Conservation (phyloP, 2,329 filamentous ascomycete genomes). For the Colletotrichum tofieldiae region DNA sequence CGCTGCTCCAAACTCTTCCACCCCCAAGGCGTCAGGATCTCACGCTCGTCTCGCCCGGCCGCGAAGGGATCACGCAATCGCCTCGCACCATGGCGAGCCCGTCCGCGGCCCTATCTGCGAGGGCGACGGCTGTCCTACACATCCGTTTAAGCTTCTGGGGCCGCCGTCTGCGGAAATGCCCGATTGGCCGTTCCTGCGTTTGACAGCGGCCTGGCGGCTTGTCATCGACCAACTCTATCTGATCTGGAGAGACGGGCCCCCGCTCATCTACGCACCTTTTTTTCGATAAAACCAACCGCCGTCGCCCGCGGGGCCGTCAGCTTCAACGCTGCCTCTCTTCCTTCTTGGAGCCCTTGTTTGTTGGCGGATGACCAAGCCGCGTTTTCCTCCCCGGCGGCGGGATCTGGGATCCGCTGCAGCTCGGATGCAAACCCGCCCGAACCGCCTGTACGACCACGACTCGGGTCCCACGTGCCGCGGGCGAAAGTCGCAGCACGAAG, state of each 20-base stretch:
- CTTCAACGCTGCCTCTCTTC: background rate
- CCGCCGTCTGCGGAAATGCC: background rate
- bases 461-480: constrained; percentile 6
- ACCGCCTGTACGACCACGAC: constrained; percentile 6
- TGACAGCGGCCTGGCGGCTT: background rate
- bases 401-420: background rate
- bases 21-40: background rate
- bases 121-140: background rate
- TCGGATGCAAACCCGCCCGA: constrained; percentile 27
- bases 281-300: too few relatives aligned
- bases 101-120: background rate
- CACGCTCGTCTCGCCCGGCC: background rate
- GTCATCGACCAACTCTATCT: background rate
- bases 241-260: background rate
- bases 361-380: background rate
- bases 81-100: constrained; percentile 10
- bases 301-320: background rate
- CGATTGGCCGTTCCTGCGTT: constrained; percentile 25
- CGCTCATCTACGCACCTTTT: background rate
- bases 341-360: background rate
- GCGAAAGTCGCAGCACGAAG: too few relatives aligned
- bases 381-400: too few relatives aligned
- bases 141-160: constrained; percentile 35
- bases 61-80: constrained; percentile 9
- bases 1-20: background rate